Evolutionary conservation across 805 yeast species (phyloP).

Genomic region (Jamesozyma jinghongensis): DNA sequence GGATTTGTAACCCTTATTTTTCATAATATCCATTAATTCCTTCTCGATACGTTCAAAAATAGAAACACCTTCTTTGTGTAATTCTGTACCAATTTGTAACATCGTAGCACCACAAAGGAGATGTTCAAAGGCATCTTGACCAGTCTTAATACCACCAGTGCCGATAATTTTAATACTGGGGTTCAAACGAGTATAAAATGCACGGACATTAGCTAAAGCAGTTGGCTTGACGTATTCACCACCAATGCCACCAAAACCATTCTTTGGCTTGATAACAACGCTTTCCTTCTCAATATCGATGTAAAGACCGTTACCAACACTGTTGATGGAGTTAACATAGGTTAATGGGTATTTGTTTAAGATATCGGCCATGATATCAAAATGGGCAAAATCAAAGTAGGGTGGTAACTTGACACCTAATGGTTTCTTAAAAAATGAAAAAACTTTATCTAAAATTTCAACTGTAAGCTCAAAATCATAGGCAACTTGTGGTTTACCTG

Average conservation of each 20-base stretch:
- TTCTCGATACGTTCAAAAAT: constrained; percentile 19
- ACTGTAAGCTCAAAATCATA: constrained; percentile 25
- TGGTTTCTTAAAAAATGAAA: constrained; percentile 24
- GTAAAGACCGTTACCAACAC: constrained; percentile 27
- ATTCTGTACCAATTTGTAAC: constrained; percentile 27
- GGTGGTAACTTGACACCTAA: constrained; percentile 28
- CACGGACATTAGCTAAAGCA: constrained; percentile 28
- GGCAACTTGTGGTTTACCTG: constrained; percentile 29
- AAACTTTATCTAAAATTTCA: constrained; percentile 19
- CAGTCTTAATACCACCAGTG: constrained; percentile 26
- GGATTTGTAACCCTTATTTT: constrained; percentile 21
- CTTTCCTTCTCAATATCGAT: constrained; percentile 22
- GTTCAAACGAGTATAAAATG: constrained; percentile 26
- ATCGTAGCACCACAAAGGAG: constrained; percentile 27
- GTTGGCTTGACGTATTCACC: constrained; percentile 29
- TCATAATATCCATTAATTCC: constrained; percentile 21
- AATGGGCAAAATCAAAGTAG: constrained; percentile 28
- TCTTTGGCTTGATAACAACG: constrained; percentile 28
- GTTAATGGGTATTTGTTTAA: constrained; percentile 23
- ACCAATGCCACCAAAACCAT: constrained; percentile 29
- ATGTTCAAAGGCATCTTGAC: constrained; percentile 28
- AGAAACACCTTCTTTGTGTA: constrained; percentile 22
- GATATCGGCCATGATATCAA: constrained; percentile 22
- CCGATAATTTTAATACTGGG: constrained; percentile 25
- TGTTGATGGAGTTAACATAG: constrained; percentile 26